Evolutionary conservation across 2,329 filamentous ascomycete species (phyloP).

Genomic region (Calonectria hawksworthii): DNA sequence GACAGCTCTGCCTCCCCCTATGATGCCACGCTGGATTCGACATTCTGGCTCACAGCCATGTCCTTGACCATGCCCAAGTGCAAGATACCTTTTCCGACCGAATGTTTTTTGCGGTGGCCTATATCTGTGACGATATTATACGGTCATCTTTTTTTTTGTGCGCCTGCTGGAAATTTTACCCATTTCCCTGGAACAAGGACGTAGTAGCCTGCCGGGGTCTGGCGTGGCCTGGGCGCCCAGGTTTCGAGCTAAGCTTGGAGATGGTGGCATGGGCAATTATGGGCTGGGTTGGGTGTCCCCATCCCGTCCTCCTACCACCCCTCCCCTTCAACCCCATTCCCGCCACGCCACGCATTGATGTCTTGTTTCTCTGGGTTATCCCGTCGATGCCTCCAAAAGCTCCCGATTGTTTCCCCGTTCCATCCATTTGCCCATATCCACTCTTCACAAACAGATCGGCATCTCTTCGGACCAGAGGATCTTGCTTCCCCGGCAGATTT

Average conservation of each 20-base stretch:
- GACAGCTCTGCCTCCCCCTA: conserved; percentile 13
- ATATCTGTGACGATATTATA: conserved; percentile 10
- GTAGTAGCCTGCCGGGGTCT: conserved; percentile 21
- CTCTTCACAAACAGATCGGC: conserved; percentile 37
- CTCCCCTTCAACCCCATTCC: conserved; percentile 13
- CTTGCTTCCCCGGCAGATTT: conserved; percentile 36
- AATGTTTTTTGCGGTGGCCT: not conserved
- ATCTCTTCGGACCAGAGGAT: conserved; percentile 33
- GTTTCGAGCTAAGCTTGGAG: conserved; percentile 15
- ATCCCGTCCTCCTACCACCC: conserved; percentile 26
- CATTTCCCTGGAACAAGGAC: not conserved
- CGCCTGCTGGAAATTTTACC: not conserved
- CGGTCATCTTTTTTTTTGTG: not conserved
- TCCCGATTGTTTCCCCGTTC: conserved; percentile 23
- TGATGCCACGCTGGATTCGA: not conserved
- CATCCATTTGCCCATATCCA: conserved; percentile 32
- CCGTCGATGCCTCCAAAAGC: conserved; percentile 14
- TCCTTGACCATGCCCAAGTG: conserved; percentile 1
- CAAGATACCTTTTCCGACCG: conserved; percentile 2
- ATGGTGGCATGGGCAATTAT: conserved; percentile 9
- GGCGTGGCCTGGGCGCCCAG: conserved; percentile 15
- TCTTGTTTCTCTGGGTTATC: conserved; percentile 13
- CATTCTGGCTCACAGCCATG: not conserved
- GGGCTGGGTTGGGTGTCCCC: conserved; percentile 19
- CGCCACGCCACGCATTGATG: conserved; percentile 21